A percentile compares a stretch with the other conserved stretches of the same genome.
Evolutionary conservation across 495 filamentous ascomycete genomes (phyloP).

Genomic region (Hypoxylon trugodes): DNA sequence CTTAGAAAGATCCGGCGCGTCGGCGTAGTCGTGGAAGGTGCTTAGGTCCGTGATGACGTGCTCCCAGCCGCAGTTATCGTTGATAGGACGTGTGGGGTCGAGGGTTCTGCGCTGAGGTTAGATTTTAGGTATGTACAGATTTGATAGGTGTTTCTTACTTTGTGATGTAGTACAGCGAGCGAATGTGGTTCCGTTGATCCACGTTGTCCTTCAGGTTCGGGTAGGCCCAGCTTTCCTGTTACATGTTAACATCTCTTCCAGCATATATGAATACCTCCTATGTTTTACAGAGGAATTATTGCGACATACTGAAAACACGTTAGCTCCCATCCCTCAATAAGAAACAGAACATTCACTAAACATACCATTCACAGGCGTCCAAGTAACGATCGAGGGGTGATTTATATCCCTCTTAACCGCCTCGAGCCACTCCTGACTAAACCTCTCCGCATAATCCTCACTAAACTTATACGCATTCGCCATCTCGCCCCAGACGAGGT

Average conservation of each 20-base stretch:
- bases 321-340: conserved; percentile 1
- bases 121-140: neutral
- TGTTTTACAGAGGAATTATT: neutral
- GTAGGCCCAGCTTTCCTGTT: conserved; percentile 65
- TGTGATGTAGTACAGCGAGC: conserved; percentile 64
- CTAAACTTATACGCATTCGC: conserved; percentile 58
- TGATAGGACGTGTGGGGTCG: conserved; percentile 65
- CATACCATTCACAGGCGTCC: conserved; percentile 65
- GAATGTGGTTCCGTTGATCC: conserved; percentile 66
- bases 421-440: conserved; percentile 65
- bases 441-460: conserved; percentile 59
- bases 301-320: conserved; percentile 24
- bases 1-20: conserved; percentile 55
- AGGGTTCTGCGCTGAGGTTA: conserved; percentile 49
- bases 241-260: conserved; percentile 3
- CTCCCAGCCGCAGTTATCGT: conserved; percentile 73
- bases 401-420: conserved; percentile 66
- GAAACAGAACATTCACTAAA: neutral
- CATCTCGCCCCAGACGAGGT: conserved; percentile 50
- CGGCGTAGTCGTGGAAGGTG: conserved; percentile 69
- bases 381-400: conserved; percentile 67
- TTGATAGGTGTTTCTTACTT: conserved; percentile 53
- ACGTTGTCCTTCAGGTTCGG: conserved; percentile 57
- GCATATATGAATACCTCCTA: neutral
- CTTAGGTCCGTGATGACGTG: conserved; percentile 66